Base-by-base conservation (phyloP, 140 eudicot genomes). In the Bidens hawaiensis region DNA sequence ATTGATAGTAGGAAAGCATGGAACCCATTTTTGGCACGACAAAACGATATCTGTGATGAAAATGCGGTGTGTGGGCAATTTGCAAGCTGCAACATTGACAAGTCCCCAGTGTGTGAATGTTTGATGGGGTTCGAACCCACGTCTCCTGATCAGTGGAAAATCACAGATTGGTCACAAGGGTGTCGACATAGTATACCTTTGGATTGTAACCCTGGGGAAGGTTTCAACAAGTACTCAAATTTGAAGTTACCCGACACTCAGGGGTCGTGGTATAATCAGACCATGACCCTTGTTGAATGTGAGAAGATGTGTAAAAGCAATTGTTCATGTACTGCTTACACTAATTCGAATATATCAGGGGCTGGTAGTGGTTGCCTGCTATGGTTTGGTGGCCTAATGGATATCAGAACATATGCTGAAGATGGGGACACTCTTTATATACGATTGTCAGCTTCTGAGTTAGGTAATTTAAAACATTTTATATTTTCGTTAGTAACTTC, bases 161-260 rank as follows among this genome's bases (percentile, higher is more conserved):
- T 13, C 2, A 46, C 41, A 0, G 75, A 71, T 40, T 78, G 82
- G 85, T 68, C 78, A 0, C 43, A 33, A 12, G 89, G 89, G 27
- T 78, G 89, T 47, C 67, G 30, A 2, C 60, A 67, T 6, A 60
- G 6, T 21, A 60, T 15, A 1, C 66, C 69, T 21, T 56, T 76
- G 61, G 62, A 73, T 48, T 83, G 89, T 42, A n/a, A 19, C 13
- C 7, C n/a, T 9, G 71, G 52, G 9, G 88, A 79, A 19, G 82
- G 75, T 19, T 83, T 83, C 24, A 23, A 55, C 2, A 79, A 23
- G 50, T 65, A 45, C 62, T 16, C 74, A 1, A 74, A 75, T 3
- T 1, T 69, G 16, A 83, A 83, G 63, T 46, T 79, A 69, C 90
- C 86, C 0, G 90, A 83, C 68, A 76, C 81, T 4, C 42, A 16